Conservation (phyloP, 1,139 yeast genomes). For the Magnusiomyces fungicola region DNA sequence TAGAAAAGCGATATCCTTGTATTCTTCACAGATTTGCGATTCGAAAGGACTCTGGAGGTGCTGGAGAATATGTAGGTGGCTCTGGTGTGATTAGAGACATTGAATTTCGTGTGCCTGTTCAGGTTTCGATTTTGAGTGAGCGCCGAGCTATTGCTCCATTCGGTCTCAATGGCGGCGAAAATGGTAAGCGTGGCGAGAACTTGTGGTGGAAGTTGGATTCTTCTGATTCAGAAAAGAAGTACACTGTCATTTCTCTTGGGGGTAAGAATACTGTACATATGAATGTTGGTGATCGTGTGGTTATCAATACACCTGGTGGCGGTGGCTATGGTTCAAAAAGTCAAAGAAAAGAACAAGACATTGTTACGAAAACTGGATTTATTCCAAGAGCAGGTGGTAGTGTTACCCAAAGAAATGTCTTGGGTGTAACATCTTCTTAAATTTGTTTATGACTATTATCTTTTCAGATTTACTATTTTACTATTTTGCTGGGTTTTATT, state of each 20-base stretch:
- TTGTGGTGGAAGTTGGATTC: conserved; percentile 38
- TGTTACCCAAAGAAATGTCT: conserved; percentile 7
- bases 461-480: too few species aligned
- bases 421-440: conserved; percentile 13
- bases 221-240: conserved; percentile 17
- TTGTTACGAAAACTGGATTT: not conserved
- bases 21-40: conserved; percentile 49
- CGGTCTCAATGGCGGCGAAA: conserved; percentile 53
- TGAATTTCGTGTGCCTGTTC: conserved; percentile 49
- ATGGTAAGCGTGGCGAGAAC: conserved; percentile 55
- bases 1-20: conserved; percentile 62
- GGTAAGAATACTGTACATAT: conserved; percentile 50
- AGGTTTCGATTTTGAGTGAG: conserved; percentile 54
- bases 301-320: conserved; percentile 47
- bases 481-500: too few species aligned
- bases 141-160: conserved; percentile 54
- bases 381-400: conserved; percentile 15
- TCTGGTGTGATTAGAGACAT: conserved; percentile 57
- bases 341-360: conserved; percentile 9
- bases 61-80: conserved; percentile 50
- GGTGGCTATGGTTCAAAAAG: conserved; percentile 33
- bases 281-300: conserved; percentile 47
- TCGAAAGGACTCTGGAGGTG: conserved; percentile 51
- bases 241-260: conserved; percentile 40
- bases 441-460: too few species aligned